Evolutionary conservation across 2,329 filamentous ascomycete genomes (phyloP).

Genomic region (Monosporascus sp.): DNA sequence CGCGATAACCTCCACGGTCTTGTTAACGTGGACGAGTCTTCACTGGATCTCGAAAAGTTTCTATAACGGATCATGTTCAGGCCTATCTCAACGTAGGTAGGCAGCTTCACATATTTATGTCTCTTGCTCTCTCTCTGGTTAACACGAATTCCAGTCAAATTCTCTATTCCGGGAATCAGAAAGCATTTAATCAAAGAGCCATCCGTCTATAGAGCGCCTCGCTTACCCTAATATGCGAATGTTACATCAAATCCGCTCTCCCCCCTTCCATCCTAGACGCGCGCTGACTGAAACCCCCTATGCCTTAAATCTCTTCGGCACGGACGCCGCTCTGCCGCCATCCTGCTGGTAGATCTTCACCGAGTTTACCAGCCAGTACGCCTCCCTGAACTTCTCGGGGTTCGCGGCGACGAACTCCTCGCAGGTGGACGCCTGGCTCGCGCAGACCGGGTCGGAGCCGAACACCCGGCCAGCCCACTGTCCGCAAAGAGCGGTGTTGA

Average conservation of each 20-base stretch:
- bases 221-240: neutral
- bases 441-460: conserved; percentile 51
- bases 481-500: conserved; percentile 83
- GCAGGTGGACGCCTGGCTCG: conserved; percentile 59
- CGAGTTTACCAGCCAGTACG: conserved; percentile 74
- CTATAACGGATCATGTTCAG: too few species aligned
- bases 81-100: too few species aligned
- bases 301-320: conserved; percentile 15
- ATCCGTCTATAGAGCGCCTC: neutral
- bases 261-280: too few species aligned
- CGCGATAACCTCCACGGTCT: too few species aligned
- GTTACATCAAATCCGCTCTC: too few species aligned
- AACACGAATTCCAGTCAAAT: too few species aligned
- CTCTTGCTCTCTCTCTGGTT: too few species aligned
- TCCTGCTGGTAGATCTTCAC: conserved; percentile 54
- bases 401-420: conserved; percentile 66
- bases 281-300: conserved; percentile 1
- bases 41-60: too few species aligned
- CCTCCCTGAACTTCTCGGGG: conserved; percentile 62
- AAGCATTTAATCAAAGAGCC: too few species aligned
- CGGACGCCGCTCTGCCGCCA: neutral
- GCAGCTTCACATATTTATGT: too few species aligned
- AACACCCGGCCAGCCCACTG: conserved; percentile 77
- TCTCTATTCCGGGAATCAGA: too few species aligned
- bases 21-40: too few species aligned